Evolutionary conservation across 2,329 filamentous ascomycete genomes (phyloP), one percentile per base, ranked within the genome.

Genomic region (Penicillium sclerotiorum): DNA sequence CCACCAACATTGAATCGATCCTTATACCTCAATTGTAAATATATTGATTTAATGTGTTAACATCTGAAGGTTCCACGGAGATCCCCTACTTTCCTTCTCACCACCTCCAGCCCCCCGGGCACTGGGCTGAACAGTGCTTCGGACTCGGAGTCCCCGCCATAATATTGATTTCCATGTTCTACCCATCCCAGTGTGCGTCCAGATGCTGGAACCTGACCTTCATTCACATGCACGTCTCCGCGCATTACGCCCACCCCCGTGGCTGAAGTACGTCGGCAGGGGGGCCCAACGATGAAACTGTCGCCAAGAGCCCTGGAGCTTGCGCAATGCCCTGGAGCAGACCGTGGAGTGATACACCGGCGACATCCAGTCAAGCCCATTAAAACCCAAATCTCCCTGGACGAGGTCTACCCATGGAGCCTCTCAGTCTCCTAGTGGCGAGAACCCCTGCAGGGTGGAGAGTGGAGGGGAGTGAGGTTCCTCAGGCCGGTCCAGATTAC

Each of bases 371-470:
- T 17, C 36, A 47, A 52, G 52, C 18, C 25, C 8, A 30, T n/a
- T 17, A 28, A 47, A 52, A 55, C 18, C 36, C 45, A 40, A 55
- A 52, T 20, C 17, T 18, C n/a, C 30, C n/a, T 13, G 3, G 11
- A 18, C 45, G 41, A 46, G 47, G 47, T 38, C 30, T 33, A 50
- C 48, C 44, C 45, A 49, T 45, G 41, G 37, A 30, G 20, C 46
- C 38, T 44, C 33, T 50, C 8, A 52, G 41, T 50, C 15, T 43
- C 18, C 21, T 28, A 25, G 36, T 28, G 38, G 13, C 30, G 18
- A 38, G n/a, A 21, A 47, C 44, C 47, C 50, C 49, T 51, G 50
- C 50, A 45, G 47, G 22, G 41, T 33, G 37, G 44, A 32, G 48
- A 39, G 38, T 28, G 53, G 47, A 45, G 17, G 50, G 43, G 39